Percentiles rank a stretch among this genome's conserved stretches.
Conservation (phyloP, 805 yeast species). For the Grigorovia transvaalensis region DNA sequence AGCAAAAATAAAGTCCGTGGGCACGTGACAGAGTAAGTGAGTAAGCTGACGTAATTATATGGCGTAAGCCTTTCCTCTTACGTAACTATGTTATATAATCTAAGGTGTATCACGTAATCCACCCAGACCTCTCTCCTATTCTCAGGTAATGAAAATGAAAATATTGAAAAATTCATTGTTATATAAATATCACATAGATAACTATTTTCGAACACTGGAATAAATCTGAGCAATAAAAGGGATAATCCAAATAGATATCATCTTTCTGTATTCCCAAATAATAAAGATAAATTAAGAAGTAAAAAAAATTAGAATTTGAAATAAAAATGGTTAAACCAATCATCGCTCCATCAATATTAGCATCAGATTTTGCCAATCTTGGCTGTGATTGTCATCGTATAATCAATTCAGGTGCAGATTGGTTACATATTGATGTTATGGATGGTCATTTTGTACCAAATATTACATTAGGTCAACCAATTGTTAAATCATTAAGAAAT, state of each 20-base stretch:
- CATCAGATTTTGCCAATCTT: slow-evolving; percentile 82
- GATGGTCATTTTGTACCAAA: slow-evolving; percentile 98
- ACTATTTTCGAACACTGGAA: no score
- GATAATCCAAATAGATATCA: not conserved
- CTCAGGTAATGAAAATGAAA: not conserved
- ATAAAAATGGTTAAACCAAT: slow-evolving; percentile 59
- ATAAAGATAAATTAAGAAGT: not conserved
- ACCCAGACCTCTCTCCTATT: not conserved
- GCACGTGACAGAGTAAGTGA: no score
- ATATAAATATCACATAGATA: no score
- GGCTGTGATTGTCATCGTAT: slow-evolving; percentile 81
- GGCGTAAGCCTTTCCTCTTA: not conserved
- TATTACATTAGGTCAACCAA: slow-evolving; percentile 87
- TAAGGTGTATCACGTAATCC: not conserved
- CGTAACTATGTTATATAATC: not conserved
- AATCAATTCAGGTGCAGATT: slow-evolving; percentile 75
- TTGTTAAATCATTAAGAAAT: slow-evolving; percentile 66
- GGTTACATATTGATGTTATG: slow-evolving; percentile 98
- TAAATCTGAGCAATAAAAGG: not conserved
- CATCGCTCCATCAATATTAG: slow-evolving; percentile 90
- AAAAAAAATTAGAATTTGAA: not conserved
- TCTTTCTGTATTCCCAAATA: no score
- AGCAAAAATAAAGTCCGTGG: no score
- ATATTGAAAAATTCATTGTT: no score
- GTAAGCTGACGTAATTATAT: not conserved